Percentiles rank a stretch among this genome's conserved stretches.
Evolutionary conservation across 352 stramenopile genomes (phyloP).

Genomic region (Phytopythium sindhum): DNA sequence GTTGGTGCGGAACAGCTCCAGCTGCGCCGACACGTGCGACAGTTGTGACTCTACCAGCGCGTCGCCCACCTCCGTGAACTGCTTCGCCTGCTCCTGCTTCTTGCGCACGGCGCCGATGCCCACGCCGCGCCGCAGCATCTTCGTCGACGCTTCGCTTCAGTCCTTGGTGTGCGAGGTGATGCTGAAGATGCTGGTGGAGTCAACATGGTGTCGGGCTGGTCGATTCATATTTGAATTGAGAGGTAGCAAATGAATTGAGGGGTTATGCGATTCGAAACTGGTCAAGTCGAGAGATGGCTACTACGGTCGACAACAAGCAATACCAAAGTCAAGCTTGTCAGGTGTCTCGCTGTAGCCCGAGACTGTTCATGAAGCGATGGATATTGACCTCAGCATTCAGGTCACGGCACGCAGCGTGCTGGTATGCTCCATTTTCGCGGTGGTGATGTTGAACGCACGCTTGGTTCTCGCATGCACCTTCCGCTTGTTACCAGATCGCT

Average conservation of each 20-base stretch:
- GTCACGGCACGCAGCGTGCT: no score
- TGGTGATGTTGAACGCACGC: no score
- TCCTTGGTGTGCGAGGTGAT: neutral
- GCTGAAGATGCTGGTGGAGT: neutral
- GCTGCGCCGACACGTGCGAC: constrained; percentile 73
- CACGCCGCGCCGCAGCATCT: constrained; percentile 64
- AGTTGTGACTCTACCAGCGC: constrained; percentile 81
- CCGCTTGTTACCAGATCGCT: no score
- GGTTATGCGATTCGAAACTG: neutral
- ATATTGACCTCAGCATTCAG: no score
- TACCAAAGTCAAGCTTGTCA: no score
- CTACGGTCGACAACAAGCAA: no score
- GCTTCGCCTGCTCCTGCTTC: constrained; percentile 85
- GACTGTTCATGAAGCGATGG: no score
- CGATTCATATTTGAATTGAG: constrained; percentile 10
- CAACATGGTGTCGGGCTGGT: neutral
- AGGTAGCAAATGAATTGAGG: constrained; percentile 13
- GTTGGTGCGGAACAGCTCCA: constrained; percentile 90
- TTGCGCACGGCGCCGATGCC: constrained; percentile 85
- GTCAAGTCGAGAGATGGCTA: no score
- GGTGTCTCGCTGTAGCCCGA: no score
- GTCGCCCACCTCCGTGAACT: constrained; percentile 83
- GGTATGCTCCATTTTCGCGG: no score
- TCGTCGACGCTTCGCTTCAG: constrained; percentile 2
- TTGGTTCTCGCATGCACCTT: no score